Evolutionary conservation across 306 rosid species (phyloP), one percentile per base, ranked within the genome.

Genomic region (Luffa aegyptiaca): DNA sequence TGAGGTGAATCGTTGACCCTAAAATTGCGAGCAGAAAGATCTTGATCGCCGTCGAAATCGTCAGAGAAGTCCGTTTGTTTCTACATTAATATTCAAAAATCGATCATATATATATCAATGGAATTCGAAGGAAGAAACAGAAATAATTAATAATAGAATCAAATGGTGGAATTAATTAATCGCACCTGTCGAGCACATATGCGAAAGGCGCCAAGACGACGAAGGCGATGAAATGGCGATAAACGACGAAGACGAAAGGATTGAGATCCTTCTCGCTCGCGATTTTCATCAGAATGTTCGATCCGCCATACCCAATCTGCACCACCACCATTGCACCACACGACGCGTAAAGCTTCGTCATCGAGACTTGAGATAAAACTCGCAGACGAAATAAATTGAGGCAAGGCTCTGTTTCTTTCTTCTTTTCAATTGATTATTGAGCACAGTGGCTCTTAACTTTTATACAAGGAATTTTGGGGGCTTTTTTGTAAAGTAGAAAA

Each of bases 1-100:
- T 84, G 5, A 81, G 70, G 74, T 76, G 84, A 79, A 84, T 72
- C 11, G 89, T 82, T 10, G 85, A 83, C 48, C 89, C 89, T 9
- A 86, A 37, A 8, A 79, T 68, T 39, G 89, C 36, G 3, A 86
- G 82, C 46, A 79, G 45, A 12, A 86, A 86, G 6, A 86, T 51
- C 76, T 86, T 81, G 42, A 72, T 37, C 2, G 70, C 55, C 45
- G 84, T 12, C 2, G 80, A 68, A 65, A 81, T 35, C 10, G 85
- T 42, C 17, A 84, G 75, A 5, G 86, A 14, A 48, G 86, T 82
- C 8, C 84, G 41, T 61, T 80, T 80, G 35, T 80, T 80, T 86
- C 88, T 86, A 84, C 61, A 21, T 55, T 79, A 9, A 8, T 2
- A 26, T 26, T 26, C 10, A 46, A 46, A 9, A 46, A 46, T 1